These are phyloP conservation scores for Hansenula anomala DNA, from an alignment of 1,139 yeast species.

Conservation along the genomic window DNA sequence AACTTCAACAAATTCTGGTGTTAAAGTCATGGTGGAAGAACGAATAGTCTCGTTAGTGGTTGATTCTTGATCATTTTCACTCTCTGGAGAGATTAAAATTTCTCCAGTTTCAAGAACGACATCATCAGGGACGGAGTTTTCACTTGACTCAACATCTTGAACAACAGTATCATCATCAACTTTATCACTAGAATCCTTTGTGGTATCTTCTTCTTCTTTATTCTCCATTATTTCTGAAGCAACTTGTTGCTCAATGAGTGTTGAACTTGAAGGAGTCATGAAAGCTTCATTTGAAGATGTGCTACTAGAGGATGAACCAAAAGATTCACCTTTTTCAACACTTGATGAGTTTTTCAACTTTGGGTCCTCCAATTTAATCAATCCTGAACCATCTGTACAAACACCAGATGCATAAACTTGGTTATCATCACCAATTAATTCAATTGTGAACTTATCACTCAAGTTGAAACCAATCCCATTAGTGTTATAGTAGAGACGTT, in stretches of 20 bases:
- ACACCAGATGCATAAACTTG: neutral
- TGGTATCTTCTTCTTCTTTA: neutral
- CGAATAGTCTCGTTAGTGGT: neutral
- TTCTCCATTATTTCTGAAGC: neutral
- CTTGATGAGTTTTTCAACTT: neutral
- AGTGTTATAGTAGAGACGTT: conserved; percentile 1
- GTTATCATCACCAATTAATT: neutral
- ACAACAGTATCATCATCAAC: neutral
- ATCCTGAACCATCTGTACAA: conserved; percentile 1
- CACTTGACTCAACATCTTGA: no score
- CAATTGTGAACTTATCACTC: neutral
- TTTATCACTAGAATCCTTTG: neutral
- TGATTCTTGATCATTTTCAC: neutral
- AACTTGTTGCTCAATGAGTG: neutral
- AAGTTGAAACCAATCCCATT: conserved; percentile 1
- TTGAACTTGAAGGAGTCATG: neutral
- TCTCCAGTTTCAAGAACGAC: no score
- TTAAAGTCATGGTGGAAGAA: neutral
- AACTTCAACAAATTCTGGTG: neutral
- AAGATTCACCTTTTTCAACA: neutral
- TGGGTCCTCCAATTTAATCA: neutral
- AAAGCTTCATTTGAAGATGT: neutral
- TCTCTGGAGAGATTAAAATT: neutral
- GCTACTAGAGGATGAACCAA: neutral
- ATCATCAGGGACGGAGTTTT: no score